A percentile compares a stretch with the other conserved stretches of the same genome.
phyloP scores from a whole-genome alignment of 257 asterid species.

The Solanum lycopersicoides region DNA sequence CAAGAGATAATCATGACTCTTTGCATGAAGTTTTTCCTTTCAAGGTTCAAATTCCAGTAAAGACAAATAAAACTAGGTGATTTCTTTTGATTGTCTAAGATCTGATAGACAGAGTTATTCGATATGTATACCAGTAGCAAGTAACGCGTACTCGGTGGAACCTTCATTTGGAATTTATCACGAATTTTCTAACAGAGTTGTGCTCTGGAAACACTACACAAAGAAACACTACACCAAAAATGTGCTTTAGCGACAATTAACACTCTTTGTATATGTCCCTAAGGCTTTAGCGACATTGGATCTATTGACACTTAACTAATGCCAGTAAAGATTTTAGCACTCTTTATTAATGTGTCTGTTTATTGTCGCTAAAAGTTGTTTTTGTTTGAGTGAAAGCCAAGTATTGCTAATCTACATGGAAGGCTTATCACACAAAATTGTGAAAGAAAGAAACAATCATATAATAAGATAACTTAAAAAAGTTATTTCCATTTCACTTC shows the following conservation, averaged over 20 bases:
- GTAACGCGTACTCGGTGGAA: neutral
- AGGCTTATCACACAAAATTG: neutral
- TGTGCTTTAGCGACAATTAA: too few species aligned
- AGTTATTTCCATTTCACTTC: neutral
- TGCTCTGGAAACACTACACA: neutral
- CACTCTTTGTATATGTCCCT: too few species aligned
- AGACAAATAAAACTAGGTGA: neutral
- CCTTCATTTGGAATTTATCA: neutral
- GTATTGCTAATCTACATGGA: neutral
- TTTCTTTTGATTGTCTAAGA: neutral
- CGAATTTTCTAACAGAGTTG: neutral
- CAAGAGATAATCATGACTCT: neutral
- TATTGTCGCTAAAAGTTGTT: too few species aligned
- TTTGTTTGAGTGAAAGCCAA: neutral
- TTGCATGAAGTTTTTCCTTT: neutral
- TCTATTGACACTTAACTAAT: too few species aligned
- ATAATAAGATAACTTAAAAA: neutral
- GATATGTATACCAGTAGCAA: neutral
- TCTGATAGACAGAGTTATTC: neutral
- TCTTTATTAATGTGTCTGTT: too few species aligned
- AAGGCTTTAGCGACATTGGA: too few species aligned
- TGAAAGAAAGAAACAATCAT: neutral
- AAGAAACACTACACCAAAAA: too few species aligned
- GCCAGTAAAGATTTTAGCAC: too few species aligned
- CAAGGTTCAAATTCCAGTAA: neutral